Evolutionary conservation across 257 asterid species (phyloP), one percentile per base, ranked within the genome.

Genomic region (Solanum pennellii): DNA sequence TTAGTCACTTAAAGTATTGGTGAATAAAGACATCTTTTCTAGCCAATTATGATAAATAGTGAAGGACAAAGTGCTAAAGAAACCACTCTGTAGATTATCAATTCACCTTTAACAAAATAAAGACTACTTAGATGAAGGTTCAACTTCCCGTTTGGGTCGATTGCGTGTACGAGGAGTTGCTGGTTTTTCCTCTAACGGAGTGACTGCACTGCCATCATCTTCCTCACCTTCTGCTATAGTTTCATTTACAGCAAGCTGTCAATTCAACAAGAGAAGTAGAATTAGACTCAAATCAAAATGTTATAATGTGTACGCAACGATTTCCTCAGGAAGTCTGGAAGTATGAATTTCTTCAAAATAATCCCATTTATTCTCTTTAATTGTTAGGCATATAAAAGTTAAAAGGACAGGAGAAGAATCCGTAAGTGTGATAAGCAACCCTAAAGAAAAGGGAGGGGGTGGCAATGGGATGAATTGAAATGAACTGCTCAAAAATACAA

Each of bases 61-160:
- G 12, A 77, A 11, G 15, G 42, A 39, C 16, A 80, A 80, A 80
- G 23, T 47, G 68, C 44, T 65, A 27, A 80, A 80, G 69, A 49
- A 80, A 20, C 69, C 41, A 49, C 69, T 16, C 41, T 49, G 85
- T 80, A 80, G 20, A 80, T 47, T 31, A 16, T 18, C 16, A 9
- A 73, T 73, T 23, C 66, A 20, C 56, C 86, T 88, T 37, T 44
- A 47, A 73, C 79, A 83, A 80, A 69, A 62, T 7, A 56, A 74
- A 68, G 52, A 23, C 88, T 88, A 90, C 72, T 33, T 80, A n/a
- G 94, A 89, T 49, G 97, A 92, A 33, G 92, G 33, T 90, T 94
- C 94, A 42, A 90, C 96, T 91, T 95, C 89, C 89, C 98, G 91
- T 89, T 93, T 95, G 82, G 98, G 98, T 52, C 98, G 95, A 87